phyloP scores from a whole-genome alignment of 352 stramenopile species.

The Pythium dissotocum region DNA sequence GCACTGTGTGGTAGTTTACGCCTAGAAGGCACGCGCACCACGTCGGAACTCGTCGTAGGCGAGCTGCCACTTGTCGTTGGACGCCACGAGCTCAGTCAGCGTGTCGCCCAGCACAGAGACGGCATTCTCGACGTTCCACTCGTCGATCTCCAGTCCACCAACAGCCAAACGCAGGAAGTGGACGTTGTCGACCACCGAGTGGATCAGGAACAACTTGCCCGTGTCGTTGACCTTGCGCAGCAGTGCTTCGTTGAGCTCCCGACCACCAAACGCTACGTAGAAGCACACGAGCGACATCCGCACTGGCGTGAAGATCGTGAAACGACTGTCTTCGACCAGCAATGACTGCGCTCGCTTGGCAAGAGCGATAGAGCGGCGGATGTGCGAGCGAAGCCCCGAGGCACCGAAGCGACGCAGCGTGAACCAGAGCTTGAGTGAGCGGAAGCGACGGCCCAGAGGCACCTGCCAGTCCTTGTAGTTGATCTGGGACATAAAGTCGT shows the following conservation, averaged over 20 bases:
- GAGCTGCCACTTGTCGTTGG: slow-evolving; percentile 40
- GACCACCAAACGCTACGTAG: slow-evolving; percentile 43
- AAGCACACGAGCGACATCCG: slow-evolving; percentile 74
- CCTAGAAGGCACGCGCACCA: background rate
- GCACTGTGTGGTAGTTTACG: background rate
- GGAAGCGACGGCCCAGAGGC: slow-evolving; percentile 66
- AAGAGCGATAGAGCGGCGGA: slow-evolving; percentile 48
- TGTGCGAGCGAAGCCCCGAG: slow-evolving; percentile 48
- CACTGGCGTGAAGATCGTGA: slow-evolving; percentile 49
- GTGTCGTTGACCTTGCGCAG: slow-evolving; percentile 59
- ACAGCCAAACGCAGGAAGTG: slow-evolving; percentile 59
- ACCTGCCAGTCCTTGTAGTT: slow-evolving; percentile 84
- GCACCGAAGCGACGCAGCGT: slow-evolving; percentile 66
- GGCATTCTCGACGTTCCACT: slow-evolving; percentile 50
- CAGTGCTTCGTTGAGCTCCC: slow-evolving; percentile 47
- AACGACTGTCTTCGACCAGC: slow-evolving; percentile 43
- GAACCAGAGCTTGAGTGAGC: slow-evolving; percentile 73
- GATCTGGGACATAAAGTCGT: slow-evolving; percentile 55
- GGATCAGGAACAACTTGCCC: slow-evolving; percentile 62
- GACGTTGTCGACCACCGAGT: slow-evolving; percentile 57
- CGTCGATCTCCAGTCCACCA: slow-evolving; percentile 47
- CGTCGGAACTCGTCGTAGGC: slow-evolving; percentile 14
- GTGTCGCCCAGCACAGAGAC: slow-evolving; percentile 33
- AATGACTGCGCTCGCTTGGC: slow-evolving; percentile 44
- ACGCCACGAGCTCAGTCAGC: slow-evolving; percentile 35